Evolutionary conservation across 1,284 basidiomycete genomes (phyloP).

Genomic region (Testicularia cyperi): DNA sequence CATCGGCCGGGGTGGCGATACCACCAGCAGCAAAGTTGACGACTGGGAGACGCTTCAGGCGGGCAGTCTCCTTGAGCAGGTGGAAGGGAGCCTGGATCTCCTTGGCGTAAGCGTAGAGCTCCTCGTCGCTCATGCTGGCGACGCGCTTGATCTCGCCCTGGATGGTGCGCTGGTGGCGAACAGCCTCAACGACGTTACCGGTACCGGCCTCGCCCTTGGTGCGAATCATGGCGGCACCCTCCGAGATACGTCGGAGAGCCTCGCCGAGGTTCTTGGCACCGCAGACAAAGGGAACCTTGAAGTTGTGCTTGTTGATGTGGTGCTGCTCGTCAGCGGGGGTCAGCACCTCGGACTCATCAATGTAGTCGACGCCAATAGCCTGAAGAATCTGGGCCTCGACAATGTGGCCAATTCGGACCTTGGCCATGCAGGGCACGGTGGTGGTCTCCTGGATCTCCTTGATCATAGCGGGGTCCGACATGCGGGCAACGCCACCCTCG

Average conservation of each 20-base stretch:
- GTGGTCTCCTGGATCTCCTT: conserved; percentile 78
- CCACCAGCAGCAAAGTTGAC: conserved; percentile 78
- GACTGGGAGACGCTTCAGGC: conserved; percentile 88
- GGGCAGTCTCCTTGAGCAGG: conserved; percentile 91
- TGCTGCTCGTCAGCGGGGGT: conserved; percentile 76
- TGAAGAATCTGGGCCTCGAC: conserved; percentile 78
- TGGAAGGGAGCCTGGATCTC: conserved; percentile 91
- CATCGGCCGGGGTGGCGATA: conserved; percentile 94
- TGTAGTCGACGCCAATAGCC: conserved; percentile 93
- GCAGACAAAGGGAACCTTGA: conserved; percentile 69
- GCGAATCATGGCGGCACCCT: conserved; percentile 69
- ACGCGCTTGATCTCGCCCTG: conserved; percentile 82
- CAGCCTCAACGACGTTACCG: conserved; percentile 90
- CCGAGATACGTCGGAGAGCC: conserved; percentile 91
- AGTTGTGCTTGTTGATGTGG: conserved; percentile 67
- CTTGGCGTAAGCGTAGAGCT: conserved; percentile 91
- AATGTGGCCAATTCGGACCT: conserved; percentile 93
- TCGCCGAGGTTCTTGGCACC: conserved; percentile 71
- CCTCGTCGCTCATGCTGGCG: conserved; percentile 81
- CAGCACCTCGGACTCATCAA: conserved; percentile 89
- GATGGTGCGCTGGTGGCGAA: conserved; percentile 84
- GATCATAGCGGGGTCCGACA: conserved; percentile 86
- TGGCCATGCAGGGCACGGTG: conserved; percentile 70
- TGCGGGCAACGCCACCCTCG: conserved; percentile 58
- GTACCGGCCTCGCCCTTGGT: conserved; percentile 76